phyloP scores from a whole-genome alignment of 306 rosid genomes.

The Alnus rubra region DNA sequence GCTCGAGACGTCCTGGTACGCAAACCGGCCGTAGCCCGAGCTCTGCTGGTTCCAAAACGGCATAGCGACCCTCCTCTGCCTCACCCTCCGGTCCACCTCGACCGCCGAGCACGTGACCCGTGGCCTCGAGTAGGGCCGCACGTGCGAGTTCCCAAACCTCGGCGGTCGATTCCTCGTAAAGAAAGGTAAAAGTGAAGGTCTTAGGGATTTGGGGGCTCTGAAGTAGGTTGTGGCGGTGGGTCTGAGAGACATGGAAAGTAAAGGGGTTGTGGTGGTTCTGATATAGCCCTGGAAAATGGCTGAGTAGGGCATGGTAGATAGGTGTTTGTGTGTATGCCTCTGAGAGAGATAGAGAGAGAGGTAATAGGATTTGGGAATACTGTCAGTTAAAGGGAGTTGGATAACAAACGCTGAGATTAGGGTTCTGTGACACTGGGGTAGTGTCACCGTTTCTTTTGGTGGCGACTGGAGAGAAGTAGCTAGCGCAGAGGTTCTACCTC shows the following conservation, averaged over 20 bases:
- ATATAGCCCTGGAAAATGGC: slow-evolving; percentile 45
- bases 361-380: neutral
- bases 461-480: slow-evolving; percentile 24
- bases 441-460: neutral
- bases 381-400: slow-evolving; percentile 26
- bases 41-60: slow-evolving; percentile 53
- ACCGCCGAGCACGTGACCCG: slow-evolving; percentile 27
- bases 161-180: slow-evolving; percentile 12
- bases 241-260: slow-evolving; percentile 40
- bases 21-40: slow-evolving; percentile 65
- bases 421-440: slow-evolving; percentile 19
- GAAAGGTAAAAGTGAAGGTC: slow-evolving; percentile 26
- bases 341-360: neutral
- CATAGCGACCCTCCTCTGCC: slow-evolving; percentile 31
- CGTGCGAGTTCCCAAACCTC: slow-evolving; percentile 24
- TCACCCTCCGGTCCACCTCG: slow-evolving; percentile 33
- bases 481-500: slow-evolving; percentile 19
- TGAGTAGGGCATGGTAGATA: slow-evolving; percentile 46
- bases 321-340: neutral
- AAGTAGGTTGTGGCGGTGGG: slow-evolving; percentile 6
- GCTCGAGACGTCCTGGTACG: slow-evolving; percentile 57
- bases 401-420: slow-evolving; percentile 18
- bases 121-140: slow-evolving; percentile 18
- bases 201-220: slow-evolving; percentile 1
- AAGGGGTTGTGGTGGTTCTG: slow-evolving; percentile 34